Evolutionary conservation across 73 alveolate species (phyloP), one percentile per base, ranked within the genome.

Genomic region (Paraurostyla sp.): DNA sequence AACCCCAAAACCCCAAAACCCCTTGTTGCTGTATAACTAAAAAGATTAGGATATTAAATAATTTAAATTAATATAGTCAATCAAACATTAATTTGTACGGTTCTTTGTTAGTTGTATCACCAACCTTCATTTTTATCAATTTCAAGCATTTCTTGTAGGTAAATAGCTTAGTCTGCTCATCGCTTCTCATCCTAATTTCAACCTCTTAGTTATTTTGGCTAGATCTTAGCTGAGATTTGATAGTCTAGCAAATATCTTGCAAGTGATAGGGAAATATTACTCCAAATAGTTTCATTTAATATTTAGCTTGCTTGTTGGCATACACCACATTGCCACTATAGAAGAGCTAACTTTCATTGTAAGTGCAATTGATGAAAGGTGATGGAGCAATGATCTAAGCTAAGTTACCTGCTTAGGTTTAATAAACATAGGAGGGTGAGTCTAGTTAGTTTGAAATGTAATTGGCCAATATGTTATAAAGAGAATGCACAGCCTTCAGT

Each of bases 331-430:
- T 78, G 27, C 89, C 89, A 30, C 35, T 27, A 27, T 78, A 78
- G n/a, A 54, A 78, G 2, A 78, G 25, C 29, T 78, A n/a, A 1
- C 76, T 48, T 54, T 78, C 89, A 3, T 78, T 78, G 78, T 78
- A 78, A 36, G 89, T 78, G 62, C 89, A 78, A 32, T 78, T 78
- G 11, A 78, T 51, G 59, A 78, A 78, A 20, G 89, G 63, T n/a
- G 29, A 35, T 7, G 89, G 89, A 2, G 89, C 89, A 6, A 78
- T 78, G 4, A 78, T 78, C 52, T 78, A 35, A 20, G 89, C 78
- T 18, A 32, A n/a, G 22, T 15, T 46, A 46, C 40, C 73, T 13
- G 69, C 69, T 78, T 76, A 78, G 32, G 40, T 51, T 9, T 23
- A 23, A 52, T 15, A 52, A n/a, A 32, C 1, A 51, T 35, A 52